Base-by-base conservation (phyloP, 345 rosid species). In the Arabidopsis suecica region DNA sequence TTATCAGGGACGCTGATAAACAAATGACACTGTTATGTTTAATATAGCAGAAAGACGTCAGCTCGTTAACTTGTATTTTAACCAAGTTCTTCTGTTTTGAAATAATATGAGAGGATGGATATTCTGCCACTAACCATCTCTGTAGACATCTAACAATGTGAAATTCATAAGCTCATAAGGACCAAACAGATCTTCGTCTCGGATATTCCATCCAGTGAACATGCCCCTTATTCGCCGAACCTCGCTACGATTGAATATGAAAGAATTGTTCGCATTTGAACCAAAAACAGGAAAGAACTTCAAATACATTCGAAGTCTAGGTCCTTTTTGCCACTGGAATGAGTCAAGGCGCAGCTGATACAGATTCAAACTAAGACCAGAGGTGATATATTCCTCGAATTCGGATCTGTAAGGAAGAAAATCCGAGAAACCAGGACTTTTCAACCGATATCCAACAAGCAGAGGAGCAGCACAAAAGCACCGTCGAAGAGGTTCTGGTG, bases 401-500 rank as follows among this genome's bases (percentile, higher is more conserved):
- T 0, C 25, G 60, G 44, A 12, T 74, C 5, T 62, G 65, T 90
- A 95, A 50, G 88, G 84, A 37, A 1, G 7, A 58, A 95, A 95
- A 51, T 85, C 81, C 9, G 85, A 77, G 76, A 92, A 79, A 68
- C 99, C 97, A 10, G 99, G 99, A 87, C 97, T 95, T 82, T 95
- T 95, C 78, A 95, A 58, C 69, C 99, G 89, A 69, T 92, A 95
- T 61, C 82, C 96, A 62, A 92, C 75, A 49, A 86, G 74, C 66
- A 95, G 66, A 77, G 99, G 99, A 47, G 83, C 90, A 58, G 93
- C 88, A 73, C 99, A 95, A 78, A 88, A 83, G 80, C 99, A 95
- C 5, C 13, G 58, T 68, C 61, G 45, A 2, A 82, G 83, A 48
- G 91, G 70, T 20, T 69, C 57, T 57, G 70, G 83, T 25, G 91